Evolutionary conservation across 768 basidiomycete species (phyloP), one percentile per base, ranked within the genome.

Genomic region (Exsudoporus frostii): DNA sequence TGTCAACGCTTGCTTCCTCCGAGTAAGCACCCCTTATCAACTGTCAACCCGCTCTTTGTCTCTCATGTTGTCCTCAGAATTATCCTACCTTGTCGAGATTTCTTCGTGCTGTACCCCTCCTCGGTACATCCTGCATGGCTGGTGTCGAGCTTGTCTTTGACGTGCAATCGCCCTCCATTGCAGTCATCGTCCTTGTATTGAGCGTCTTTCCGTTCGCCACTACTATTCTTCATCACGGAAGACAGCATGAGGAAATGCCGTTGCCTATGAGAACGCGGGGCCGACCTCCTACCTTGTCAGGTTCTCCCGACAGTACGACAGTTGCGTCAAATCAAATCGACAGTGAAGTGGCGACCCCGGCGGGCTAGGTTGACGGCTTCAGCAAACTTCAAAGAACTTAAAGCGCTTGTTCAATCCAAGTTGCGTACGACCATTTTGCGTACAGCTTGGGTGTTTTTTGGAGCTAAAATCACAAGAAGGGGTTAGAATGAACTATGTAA

Each of bases 81-180:
- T 32, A 29, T 32, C 41, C 51, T 27, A 7, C 19, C 38, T 20
- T 56, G 13, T 38, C 49, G 32, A 58, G 19, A 42, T 45, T 52
- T 30, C 52, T 65, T 13, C 45, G 62, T 20, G 40, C 33, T 9
- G 14, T 65, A 4, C 60, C 64, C 8, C 52, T 53, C 3, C 22
- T 64, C 5, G 54, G 60, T 15, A 54, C 51, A n/a, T 59, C 45
- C 7, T 50, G 50, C 20, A 45, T 65, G 37, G 53, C 55, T 7
- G 10, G 39, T 22, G 24, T 54, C 1, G 51, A 62, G 32, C 52
- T 62, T 9, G 44, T 43, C 25, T 15, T 50, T 15, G 34, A 27
- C 3, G 32, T 60, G 14, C 29, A 42, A 13, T 60, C 64, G 9
- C 53, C 55, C 2, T 36, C 34, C 4, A 24, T 60, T 29, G 48